Conservation (phyloP, 495 filamentous ascomycete genomes). For the Durotheca rogersii region DNA sequence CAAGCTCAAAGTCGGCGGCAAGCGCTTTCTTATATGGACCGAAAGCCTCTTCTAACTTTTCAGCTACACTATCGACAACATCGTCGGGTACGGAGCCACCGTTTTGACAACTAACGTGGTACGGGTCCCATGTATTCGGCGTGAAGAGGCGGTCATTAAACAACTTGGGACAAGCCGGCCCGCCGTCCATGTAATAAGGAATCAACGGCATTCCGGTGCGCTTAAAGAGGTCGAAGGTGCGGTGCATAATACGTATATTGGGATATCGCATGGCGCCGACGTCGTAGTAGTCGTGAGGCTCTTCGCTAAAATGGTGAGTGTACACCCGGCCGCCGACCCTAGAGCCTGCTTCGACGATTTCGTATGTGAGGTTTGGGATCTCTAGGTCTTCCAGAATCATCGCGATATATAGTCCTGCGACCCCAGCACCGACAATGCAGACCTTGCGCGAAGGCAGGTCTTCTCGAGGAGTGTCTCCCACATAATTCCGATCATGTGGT, state of each 20-base stretch:
- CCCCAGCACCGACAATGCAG: background rate
- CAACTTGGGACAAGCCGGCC: constrained; percentile 8
- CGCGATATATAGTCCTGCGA: constrained; percentile 29
- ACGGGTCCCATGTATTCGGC: constrained; percentile 1
- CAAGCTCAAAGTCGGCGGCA: constrained; percentile 3
- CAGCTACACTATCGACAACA: background rate
- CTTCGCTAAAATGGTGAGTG: constrained; percentile 34
- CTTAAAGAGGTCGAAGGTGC: constrained; percentile 24
- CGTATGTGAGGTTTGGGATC: constrained; percentile 29
- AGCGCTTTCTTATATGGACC: background rate
- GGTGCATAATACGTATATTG: constrained; percentile 30
- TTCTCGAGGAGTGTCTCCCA: background rate
- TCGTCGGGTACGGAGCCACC: constrained; percentile 13
- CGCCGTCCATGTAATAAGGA: constrained; percentile 25
- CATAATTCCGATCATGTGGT: background rate
- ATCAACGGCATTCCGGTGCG: constrained; percentile 10
- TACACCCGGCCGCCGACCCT: constrained; percentile 37
- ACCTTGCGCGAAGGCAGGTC: background rate
- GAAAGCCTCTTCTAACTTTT: background rate
- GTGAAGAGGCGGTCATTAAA: constrained; percentile 27
- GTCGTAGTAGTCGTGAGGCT: constrained; percentile 45
- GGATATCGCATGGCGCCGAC: constrained; percentile 48
- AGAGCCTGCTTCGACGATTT: constrained; percentile 36
- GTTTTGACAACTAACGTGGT: constrained; percentile 2
- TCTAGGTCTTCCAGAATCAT: constrained; percentile 37